Base-by-base conservation (phyloP, 129 eudicot genomes). In the Calendula officinalis region DNA sequence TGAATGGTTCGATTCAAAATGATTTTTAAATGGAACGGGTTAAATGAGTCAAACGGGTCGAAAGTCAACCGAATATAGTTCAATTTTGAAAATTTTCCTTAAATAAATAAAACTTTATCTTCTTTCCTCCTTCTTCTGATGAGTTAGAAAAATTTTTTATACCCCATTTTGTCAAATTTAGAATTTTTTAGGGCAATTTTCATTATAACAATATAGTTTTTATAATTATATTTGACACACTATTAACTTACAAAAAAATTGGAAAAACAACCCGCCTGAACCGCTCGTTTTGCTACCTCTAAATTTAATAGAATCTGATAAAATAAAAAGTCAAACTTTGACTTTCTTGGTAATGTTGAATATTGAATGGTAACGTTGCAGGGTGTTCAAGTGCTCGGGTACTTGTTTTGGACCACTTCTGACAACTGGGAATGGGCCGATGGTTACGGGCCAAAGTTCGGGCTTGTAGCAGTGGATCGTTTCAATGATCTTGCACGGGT, bases 361-460 rank as follows among this genome's bases (percentile, higher is more conserved):
- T 50, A 59, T 58, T 67, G 71, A 70, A 40, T 62, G 9, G 7
- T 34, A 58, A 56, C 11, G 33, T 9, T 75, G 53, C 79, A 92
- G 99, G 99, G 99, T 72, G 95, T 92, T 40, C 85, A 78, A 38
- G 82, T 92, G 46, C 82, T 92, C 22, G 96, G 99, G 37, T 92
- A 88, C 75, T 67, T 92, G 74, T 92, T 92, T 70, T 92, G 99
- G 99, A 92, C 99, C 56, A 92, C 83, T 70, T 92, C 99, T 27
- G 99, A 92, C 59, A 92, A 92, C 82, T 92, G 99, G 99, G 99
- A 92, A 72, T 92, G 99, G 99, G 99, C 99, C 27, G 99, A 92
- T 74, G 99, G 99, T 43, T 92, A 92, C 65, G 99, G 99, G 33
- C 99, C 99, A 9, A 92, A 92, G 74, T 92, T 88, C 65, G 99